These are phyloP conservation scores for Diplodia scrobiculata DNA, from an alignment of 2,329 filamentous ascomycete genomes.

Conservation along the genomic window DNA sequence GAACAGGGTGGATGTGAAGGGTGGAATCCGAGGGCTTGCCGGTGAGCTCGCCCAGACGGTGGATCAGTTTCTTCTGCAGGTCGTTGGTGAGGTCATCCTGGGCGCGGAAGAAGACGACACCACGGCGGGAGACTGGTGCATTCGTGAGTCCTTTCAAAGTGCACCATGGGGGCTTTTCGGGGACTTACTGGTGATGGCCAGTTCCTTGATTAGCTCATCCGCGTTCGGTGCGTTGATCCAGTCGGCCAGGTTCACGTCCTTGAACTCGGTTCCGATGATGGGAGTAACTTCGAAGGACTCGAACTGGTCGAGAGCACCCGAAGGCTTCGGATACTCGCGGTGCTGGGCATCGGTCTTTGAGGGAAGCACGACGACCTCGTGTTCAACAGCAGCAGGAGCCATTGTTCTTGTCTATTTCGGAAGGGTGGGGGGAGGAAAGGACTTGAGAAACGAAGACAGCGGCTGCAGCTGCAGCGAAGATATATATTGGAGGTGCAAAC, in stretches of 20 bases:
- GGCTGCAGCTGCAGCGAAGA: neutral
- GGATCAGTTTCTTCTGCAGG: slow-evolving; percentile 56
- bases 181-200: slow-evolving; percentile 52
- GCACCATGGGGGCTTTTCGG: slow-evolving; percentile 19
- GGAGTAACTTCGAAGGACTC: slow-evolving; percentile 63
- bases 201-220: slow-evolving; percentile 64
- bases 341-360: slow-evolving; percentile 16
- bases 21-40: slow-evolving; percentile 60
- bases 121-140: slow-evolving; percentile 53
- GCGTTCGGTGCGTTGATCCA: slow-evolving; percentile 64
- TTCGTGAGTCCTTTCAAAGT: neutral
- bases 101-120: slow-evolving; percentile 58
- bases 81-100: slow-evolving; percentile 54
- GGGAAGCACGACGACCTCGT: slow-evolving; percentile 21
- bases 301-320: slow-evolving; percentile 56
- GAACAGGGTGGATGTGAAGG: slow-evolving; percentile 63
- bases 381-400: slow-evolving; percentile 27
- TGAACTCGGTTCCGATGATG: slow-evolving; percentile 63
- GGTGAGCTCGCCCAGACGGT: slow-evolving; percentile 59
- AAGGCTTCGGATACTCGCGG: slow-evolving; percentile 51
- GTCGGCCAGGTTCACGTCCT: slow-evolving; percentile 61
- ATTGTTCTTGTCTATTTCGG: neutral
- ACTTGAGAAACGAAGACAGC: neutral
- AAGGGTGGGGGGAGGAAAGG: no score
- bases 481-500: slow-evolving; percentile 14